Percentiles rank a stretch among this genome's conserved stretches.
phyloP scores from a whole-genome alignment of 768 basidiomycete genomes.

The Russula olivacea region DNA sequence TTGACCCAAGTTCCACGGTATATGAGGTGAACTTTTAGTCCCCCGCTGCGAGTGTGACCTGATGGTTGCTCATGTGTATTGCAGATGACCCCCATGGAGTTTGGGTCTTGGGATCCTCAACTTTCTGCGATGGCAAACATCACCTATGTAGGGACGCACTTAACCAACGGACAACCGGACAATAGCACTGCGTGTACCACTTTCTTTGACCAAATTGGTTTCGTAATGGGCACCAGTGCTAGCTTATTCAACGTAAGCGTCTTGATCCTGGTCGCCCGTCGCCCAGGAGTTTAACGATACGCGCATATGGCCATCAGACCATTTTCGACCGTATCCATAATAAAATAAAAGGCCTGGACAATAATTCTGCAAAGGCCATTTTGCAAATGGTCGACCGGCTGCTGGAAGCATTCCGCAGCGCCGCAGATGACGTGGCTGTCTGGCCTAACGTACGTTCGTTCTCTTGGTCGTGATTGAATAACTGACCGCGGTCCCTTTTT shows the following conservation, averaged over 20 bases:
- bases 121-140: slow-evolving; percentile 66
- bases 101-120: slow-evolving; percentile 68
- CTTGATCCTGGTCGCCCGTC: not conserved
- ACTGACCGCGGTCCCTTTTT: not conserved
- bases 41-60: slow-evolving; percentile 3
- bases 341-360: slow-evolving; percentile 37
- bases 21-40: slow-evolving; percentile 46
- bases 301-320: slow-evolving; percentile 35
- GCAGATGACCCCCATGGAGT: slow-evolving; percentile 57
- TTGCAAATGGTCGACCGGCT: slow-evolving; percentile 45
- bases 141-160: slow-evolving; percentile 56
- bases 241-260: slow-evolving; percentile 55
- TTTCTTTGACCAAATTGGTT: slow-evolving; percentile 69
- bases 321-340: slow-evolving; percentile 43
- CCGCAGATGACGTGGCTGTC: slow-evolving; percentile 56
- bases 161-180: slow-evolving; percentile 50
- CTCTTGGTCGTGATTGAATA: not conserved
- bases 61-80: slow-evolving; percentile 3
- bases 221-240: slow-evolving; percentile 71
- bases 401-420: slow-evolving; percentile 44
- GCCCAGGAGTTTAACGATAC: not conserved
- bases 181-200: slow-evolving; percentile 58
- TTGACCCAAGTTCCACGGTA: slow-evolving; percentile 42
- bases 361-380: slow-evolving; percentile 37
- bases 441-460: slow-evolving; percentile 51